Evolutionary conservation across 1,284 basidiomycete genomes (phyloP).

Genomic region (Ustilago tritici): DNA sequence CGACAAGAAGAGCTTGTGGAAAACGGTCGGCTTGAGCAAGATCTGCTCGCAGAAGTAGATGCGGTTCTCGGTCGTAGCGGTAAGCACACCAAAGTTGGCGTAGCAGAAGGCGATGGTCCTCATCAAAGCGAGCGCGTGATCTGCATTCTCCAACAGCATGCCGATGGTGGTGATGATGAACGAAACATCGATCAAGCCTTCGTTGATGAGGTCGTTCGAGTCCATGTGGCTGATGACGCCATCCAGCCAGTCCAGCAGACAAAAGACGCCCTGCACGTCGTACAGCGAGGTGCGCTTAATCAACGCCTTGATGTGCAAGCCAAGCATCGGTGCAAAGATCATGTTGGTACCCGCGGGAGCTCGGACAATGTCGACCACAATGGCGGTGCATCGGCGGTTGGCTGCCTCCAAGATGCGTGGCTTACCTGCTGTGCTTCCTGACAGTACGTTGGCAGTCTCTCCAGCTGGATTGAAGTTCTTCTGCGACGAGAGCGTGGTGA

Average conservation of each 20-base stretch:
- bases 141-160: constrained; percentile 62
- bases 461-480: constrained; percentile 66
- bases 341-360: constrained; percentile 48
- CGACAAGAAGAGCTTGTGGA: constrained; percentile 66
- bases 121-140: constrained; percentile 67
- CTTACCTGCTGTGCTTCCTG: constrained; percentile 65
- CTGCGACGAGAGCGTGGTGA: constrained; percentile 67
- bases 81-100: constrained; percentile 64
- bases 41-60: constrained; percentile 64
- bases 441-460: constrained; percentile 66
- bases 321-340: constrained; percentile 63
- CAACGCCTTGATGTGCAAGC: constrained; percentile 62
- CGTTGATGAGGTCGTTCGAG: constrained; percentile 55
- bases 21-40: constrained; percentile 57
- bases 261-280: constrained; percentile 67
- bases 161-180: constrained; percentile 61
- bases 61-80: constrained; percentile 50
- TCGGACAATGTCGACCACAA: constrained; percentile 66
- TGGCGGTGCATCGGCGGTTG: constrained; percentile 64
- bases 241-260: constrained; percentile 66
- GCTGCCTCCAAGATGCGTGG: constrained; percentile 66
- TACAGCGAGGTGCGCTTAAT: constrained; percentile 65
- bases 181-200: constrained; percentile 57
- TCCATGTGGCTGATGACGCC: constrained; percentile 64
- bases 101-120: constrained; percentile 66